These are phyloP conservation scores for Cafeteria roenbergensis DNA, from an alignment of 108 stramenopile species.

Conservation along the genomic window DNA sequence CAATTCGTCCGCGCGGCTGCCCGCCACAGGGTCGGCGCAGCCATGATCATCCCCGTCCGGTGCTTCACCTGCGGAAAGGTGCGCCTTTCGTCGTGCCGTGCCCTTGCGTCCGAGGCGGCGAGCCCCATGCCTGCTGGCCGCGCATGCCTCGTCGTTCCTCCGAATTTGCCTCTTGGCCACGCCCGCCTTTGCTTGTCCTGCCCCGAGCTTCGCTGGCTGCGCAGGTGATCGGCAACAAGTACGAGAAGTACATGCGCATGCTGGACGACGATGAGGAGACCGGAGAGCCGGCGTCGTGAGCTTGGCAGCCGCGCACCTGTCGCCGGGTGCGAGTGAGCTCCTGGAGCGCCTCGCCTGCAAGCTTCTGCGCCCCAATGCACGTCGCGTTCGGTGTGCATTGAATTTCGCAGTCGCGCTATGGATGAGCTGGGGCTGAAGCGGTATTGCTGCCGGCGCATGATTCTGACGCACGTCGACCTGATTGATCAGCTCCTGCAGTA, in stretches of 20 bases:
- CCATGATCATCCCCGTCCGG: slow-evolving; percentile 99
- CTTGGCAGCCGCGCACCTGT: background rate
- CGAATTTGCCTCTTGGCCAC: no score
- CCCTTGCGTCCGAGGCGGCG: background rate
- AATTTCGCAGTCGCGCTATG: slow-evolving; percentile 64
- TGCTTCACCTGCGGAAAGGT: slow-evolving; percentile 99
- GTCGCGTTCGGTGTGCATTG: background rate
- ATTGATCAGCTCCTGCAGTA: slow-evolving; percentile 99
- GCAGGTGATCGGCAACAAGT: slow-evolving; percentile 68
- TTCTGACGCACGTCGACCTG: slow-evolving; percentile 97
- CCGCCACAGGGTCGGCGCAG: no score
- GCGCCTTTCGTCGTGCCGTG: background rate
- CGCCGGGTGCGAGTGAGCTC: background rate
- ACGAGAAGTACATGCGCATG: slow-evolving; percentile 87
- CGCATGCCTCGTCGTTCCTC: no score
- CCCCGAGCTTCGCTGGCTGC: no score
- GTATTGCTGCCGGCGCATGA: slow-evolving; percentile 98
- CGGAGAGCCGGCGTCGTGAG: slow-evolving; percentile 37
- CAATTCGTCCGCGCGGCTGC: no score
- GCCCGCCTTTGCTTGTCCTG: no score
- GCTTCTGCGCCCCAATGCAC: no score
- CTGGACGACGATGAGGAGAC: slow-evolving; percentile 83
- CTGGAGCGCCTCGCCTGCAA: background rate
- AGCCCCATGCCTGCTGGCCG: background rate
- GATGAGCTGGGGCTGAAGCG: slow-evolving; percentile 87